A percentile compares a stretch with the other conserved stretches of the same genome.
Conservation (phyloP, 2,329 filamentous ascomycete species). For the Cladosporium sp. region DNA sequence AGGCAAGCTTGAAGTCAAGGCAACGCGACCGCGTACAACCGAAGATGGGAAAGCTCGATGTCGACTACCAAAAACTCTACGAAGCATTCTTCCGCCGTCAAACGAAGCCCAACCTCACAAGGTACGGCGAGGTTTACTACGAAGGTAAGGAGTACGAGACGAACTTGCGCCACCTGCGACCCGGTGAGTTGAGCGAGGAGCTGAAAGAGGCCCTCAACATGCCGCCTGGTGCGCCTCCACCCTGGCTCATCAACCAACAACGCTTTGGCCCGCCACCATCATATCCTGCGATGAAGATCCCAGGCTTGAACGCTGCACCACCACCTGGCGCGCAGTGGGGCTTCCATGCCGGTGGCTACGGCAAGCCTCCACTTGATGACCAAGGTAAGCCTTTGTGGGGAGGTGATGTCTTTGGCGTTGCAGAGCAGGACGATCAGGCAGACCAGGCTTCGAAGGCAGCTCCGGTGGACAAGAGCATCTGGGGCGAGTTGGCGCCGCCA, state of each 20-base stretch:
- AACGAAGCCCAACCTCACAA: constrained; percentile 88
- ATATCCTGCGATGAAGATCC: constrained; percentile 92
- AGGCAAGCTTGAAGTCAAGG: constrained; percentile 89
- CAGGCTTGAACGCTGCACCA: constrained; percentile 89
- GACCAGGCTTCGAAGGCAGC: constrained; percentile 59
- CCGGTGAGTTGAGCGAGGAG: constrained; percentile 85
- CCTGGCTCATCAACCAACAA: constrained; percentile 97
- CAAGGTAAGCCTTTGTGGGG: constrained; percentile 89
- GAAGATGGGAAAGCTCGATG: constrained; percentile 96
- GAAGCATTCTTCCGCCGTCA: constrained; percentile 98
- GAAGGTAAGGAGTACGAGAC: constrained; percentile 98
- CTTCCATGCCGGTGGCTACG: constrained; percentile 92
- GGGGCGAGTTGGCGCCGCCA: constrained; percentile 85
- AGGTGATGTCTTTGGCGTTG: constrained; percentile 85
- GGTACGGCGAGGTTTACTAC: constrained; percentile 98
- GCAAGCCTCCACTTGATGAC: constrained; percentile 93
- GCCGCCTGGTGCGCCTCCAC: constrained; percentile 86
- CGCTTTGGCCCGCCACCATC: constrained; percentile 89
- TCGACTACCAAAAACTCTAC: constrained; percentile 97
- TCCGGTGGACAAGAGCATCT: constrained; percentile 80
- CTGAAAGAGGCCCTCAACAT: constrained; percentile 92
- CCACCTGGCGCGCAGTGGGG: constrained; percentile 90
- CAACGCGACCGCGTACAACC: constrained; percentile 90
- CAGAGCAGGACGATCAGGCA: constrained; percentile 38
- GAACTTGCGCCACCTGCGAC: constrained; percentile 83